Percentiles rank a stretch among this genome's conserved stretches.
phyloP scores from a whole-genome alignment of 345 rosid genomes.

The Triadica sebifera region DNA sequence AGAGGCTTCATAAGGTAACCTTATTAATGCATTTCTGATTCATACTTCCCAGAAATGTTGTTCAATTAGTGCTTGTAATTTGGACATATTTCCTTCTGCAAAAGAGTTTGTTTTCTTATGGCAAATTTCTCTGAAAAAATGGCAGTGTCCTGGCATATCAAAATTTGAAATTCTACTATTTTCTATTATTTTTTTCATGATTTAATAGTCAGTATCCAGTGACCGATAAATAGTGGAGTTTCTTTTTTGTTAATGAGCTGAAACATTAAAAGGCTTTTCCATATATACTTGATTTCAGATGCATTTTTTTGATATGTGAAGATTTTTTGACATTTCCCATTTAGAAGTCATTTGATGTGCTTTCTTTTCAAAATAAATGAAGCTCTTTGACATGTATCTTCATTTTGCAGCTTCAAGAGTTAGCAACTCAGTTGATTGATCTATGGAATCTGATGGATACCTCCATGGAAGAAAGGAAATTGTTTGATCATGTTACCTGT shows the following conservation, averaged over 20 bases:
- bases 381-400: constrained; percentile 15
- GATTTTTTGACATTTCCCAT: neutral
- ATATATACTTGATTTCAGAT: neutral
- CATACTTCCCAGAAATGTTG: neutral
- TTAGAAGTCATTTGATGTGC: neutral
- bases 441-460: constrained; percentile 99
- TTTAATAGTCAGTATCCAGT: neutral
- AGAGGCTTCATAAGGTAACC: constrained; percentile 74
- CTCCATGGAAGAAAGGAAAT: constrained; percentile 72
- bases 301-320: neutral
- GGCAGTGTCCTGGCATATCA: neutral
- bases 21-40: neutral
- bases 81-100: neutral
- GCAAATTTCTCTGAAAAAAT: neutral
- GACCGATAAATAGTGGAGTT: neutral
- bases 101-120: neutral
- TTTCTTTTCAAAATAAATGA: neutral
- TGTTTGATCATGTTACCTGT: constrained; percentile 85
- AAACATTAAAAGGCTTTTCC: neutral
- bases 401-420: constrained; percentile 82
- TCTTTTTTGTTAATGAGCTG: neutral
- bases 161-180: neutral
- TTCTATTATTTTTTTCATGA: neutral
- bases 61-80: neutral
- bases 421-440: constrained; percentile 76